A percentile compares a stretch with the other conserved stretches of the same genome.
These are phyloP conservation scores for Sporothrix inflata DNA, from an alignment of 2,329 filamentous ascomycete species.

Conservation along the genomic window DNA sequence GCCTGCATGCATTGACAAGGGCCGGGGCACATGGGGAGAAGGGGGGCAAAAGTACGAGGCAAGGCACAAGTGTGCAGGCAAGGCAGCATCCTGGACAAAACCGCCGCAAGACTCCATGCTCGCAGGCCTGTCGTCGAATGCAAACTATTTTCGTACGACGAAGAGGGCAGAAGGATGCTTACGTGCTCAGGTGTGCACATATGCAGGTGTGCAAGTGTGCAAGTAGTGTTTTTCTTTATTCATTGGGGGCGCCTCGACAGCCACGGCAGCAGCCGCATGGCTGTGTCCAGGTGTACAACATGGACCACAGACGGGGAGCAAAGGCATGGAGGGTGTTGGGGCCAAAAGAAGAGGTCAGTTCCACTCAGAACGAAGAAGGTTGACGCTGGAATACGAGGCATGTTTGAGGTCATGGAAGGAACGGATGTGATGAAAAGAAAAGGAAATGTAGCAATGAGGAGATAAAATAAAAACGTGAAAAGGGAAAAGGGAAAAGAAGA, in stretches of 20 bases:
- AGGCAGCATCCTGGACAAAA: background rate
- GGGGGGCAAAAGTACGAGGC: background rate
- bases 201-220: background rate
- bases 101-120: background rate
- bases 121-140: background rate
- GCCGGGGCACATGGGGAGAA: background rate
- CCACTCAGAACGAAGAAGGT: too few relatives aligned
- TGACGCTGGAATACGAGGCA: too few relatives aligned
- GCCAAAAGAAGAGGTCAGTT: too few relatives aligned
- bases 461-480: background rate
- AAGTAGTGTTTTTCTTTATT: background rate
- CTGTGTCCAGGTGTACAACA: background rate
- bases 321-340: background rate
- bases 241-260: background rate
- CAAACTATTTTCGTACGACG: background rate
- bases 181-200: conserved; percentile 2
- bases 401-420: background rate
- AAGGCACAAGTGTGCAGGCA: too few relatives aligned
- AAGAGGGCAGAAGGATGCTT: background rate
- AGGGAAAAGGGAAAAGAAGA: background rate
- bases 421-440: background rate
- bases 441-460: too few relatives aligned
- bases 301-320: background rate
- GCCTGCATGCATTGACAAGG: conserved; percentile 17
- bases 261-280: conserved; percentile 15